Evolutionary conservation across 208 protist species (phyloP), one percentile per base, ranked within the genome.

Genomic region (Trypanosomatidae sp.): DNA sequence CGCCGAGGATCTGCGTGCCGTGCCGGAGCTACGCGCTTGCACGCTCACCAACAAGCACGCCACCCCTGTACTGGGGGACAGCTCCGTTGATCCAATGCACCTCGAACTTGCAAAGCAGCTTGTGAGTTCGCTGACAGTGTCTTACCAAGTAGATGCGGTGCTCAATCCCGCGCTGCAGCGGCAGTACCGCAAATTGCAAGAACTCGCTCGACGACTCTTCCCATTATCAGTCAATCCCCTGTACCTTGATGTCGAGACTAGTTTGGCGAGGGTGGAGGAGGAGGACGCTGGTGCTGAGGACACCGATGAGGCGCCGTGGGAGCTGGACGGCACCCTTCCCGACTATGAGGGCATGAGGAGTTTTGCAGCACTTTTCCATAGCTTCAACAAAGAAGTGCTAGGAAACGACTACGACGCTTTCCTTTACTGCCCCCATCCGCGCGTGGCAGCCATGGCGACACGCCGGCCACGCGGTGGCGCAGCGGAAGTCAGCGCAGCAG

Each of bases 81-180:
- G 47, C 50, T 41, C 76, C 12, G 67, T 71, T 7, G 67, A 71
- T 15, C 72, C 67, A 28, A 62, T 66, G 41, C 73, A 81, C 41
- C 60, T 71, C 8, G 74, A 84, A 5, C 58, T 89, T n/a, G 91
- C 91, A 22, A 76, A 69, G 62, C 62, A 74, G n/a, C 52, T 97
- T 6, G 59, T 95, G n/a, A 39, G 69, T 1, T 74, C 72, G n/a
- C 71, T 97, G 3, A 82, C 81, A 9, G 79, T 92, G 47, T 39
- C 74, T 3, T 95, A 94, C 69, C 71, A 84, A 69, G 76, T 89
- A 28, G 72, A 66, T 43, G 78, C 81, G 1, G 88, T 94, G n/a
- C 66, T 84, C 49, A 96, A 96, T 71, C 94, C 94, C 22, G 69
- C 84, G 30, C 69, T 97, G 62, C 88, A 94, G 76, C 79, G 77